Evolutionary conservation across 2,329 filamentous ascomycete genomes (phyloP), one percentile per base, ranked within the genome.

Genomic region (Mycosphaerelloides madeirae): DNA sequence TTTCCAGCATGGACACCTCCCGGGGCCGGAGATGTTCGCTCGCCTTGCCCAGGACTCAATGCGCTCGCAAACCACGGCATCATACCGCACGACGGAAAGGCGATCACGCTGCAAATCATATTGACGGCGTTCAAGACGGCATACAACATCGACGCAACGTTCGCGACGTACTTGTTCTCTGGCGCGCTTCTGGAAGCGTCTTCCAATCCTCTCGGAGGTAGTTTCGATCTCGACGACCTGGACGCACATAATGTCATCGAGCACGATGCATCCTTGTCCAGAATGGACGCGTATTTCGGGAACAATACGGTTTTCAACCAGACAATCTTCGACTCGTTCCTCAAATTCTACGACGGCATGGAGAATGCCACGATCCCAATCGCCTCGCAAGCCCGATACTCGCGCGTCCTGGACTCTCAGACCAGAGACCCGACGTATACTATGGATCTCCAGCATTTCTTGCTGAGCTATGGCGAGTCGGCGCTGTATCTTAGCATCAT

Each of bases 381-480:
- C 12, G 60, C 58, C 3, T 43, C 56, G 3, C 52, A 54, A 29
- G 64, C 64, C 6, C 58, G 57, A 42, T 62, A 59, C 40, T 54
- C 55, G 22, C 61, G 65, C 4, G 53, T 64, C 33, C 44, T 48
- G 20, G 53, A 56, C 13, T 54, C 58, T 31, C 46, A 43, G 20
- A 51, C 38, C n/a, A 45, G 49, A 36, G 61, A 65, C 47, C 58
- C 57, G 12, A 53, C 53, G 20, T 63, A 64, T 48, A 61, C 53
- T 1, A 66, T 61, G 37, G 59, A 58, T 9, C 49, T 55, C 1
- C 50, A 60, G 16, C 56, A 67, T 31, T 57, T 62, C 31, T 43
- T 67, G 19, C 52, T 67, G 19, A 57, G 54, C n/a, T 65, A 65
- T 42, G 64, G 61, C 33, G 66, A 69, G 51, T 65, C 62, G 2